A percentile compares a stretch with the other conserved stretches of the same genome.
Conservation (phyloP, 495 filamentous ascomycete genomes). For the Saxophila tyrrhenica region DNA sequence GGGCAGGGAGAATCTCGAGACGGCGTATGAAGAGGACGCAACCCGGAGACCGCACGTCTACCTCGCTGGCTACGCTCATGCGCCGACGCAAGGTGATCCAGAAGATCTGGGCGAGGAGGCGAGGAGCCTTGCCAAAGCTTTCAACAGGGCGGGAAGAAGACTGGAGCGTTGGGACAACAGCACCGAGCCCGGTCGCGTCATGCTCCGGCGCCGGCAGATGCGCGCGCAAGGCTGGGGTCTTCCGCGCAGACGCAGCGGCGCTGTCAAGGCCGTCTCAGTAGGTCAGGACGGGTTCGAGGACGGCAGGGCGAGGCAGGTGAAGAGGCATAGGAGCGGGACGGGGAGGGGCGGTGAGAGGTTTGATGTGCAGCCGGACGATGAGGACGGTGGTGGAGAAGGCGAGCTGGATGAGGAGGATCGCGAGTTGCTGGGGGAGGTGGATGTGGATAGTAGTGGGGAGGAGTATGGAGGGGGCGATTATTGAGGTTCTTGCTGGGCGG, state of each 20-base stretch:
- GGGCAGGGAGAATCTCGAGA: conserved; percentile 4
- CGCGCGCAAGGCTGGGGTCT: not conserved
- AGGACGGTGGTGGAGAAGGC: conserved; percentile 18
- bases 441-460: conserved; percentile 16
- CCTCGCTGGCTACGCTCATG: conserved; percentile 8
- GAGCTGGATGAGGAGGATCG: conserved; percentile 24
- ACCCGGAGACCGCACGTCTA: conserved; percentile 5
- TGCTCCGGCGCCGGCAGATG: conserved; percentile 11
- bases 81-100: conserved; percentile 8
- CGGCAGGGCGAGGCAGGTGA: not conserved
- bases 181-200: conserved; percentile 8
- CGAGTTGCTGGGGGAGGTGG: conserved; percentile 18
- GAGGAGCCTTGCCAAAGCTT: conserved; percentile 16
- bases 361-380: conserved; percentile 3
- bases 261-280: conserved; percentile 1
- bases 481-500: too few relatives aligned
- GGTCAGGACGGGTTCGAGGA: conserved; percentile 8
- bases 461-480: conserved; percentile 13
- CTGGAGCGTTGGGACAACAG: conserved; percentile 28
- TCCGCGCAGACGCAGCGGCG: not conserved
- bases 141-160: conserved; percentile 17
- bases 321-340: conserved; percentile 4
- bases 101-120: conserved; percentile 29
- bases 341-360: not conserved
- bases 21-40: conserved; percentile 4